These are phyloP conservation scores for Scutellaria baicalensis DNA, from an alignment of 257 asterid species.

Conservation along the genomic window DNA sequence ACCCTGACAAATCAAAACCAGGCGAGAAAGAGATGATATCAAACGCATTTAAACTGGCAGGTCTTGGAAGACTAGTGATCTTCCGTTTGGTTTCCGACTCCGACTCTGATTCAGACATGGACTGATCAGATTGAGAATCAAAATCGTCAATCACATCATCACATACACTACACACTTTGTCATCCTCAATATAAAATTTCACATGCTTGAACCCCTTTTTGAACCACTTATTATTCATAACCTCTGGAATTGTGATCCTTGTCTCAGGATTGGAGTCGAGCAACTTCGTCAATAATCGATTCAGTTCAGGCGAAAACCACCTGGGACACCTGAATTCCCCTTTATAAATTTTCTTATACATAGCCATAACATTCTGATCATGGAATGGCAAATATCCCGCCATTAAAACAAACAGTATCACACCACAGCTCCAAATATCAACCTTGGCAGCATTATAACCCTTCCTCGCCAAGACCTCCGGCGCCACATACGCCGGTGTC, in stretches of 20 bases:
- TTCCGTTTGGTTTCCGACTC: slow-evolving; percentile 52
- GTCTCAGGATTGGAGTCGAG: slow-evolving; percentile 58
- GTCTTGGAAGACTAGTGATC: slow-evolving; percentile 46
- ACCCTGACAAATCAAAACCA: slow-evolving; percentile 81
- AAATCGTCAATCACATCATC: slow-evolving; percentile 26
- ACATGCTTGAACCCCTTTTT: slow-evolving; percentile 54
- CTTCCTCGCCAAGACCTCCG: slow-evolving; percentile 80
- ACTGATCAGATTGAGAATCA: slow-evolving; percentile 51
- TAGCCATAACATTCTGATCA: slow-evolving; percentile 79
- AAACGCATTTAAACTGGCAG: slow-evolving; percentile 90
- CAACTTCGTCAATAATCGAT: slow-evolving; percentile 36
- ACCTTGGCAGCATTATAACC: slow-evolving; percentile 92
- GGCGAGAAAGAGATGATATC: slow-evolving; percentile 86
- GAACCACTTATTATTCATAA: slow-evolving; percentile 65
- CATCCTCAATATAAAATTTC: slow-evolving; percentile 80
- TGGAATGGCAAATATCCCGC: slow-evolving; percentile 91
- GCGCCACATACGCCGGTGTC: slow-evolving; percentile 95
- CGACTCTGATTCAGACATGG: slow-evolving; percentile 61
- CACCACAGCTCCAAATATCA: slow-evolving; percentile 96
- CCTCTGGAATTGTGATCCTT: slow-evolving; percentile 57
- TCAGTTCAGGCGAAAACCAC: slow-evolving; percentile 80
- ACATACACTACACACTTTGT: slow-evolving; percentile 53
- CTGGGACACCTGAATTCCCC: slow-evolving; percentile 92
- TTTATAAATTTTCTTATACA: slow-evolving; percentile 88
- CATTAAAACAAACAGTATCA: slow-evolving; percentile 79